These are phyloP conservation scores for Lithocarpus polystachyus DNA, from an alignment of 306 rosid genomes.

Conservation along the genomic window DNA sequence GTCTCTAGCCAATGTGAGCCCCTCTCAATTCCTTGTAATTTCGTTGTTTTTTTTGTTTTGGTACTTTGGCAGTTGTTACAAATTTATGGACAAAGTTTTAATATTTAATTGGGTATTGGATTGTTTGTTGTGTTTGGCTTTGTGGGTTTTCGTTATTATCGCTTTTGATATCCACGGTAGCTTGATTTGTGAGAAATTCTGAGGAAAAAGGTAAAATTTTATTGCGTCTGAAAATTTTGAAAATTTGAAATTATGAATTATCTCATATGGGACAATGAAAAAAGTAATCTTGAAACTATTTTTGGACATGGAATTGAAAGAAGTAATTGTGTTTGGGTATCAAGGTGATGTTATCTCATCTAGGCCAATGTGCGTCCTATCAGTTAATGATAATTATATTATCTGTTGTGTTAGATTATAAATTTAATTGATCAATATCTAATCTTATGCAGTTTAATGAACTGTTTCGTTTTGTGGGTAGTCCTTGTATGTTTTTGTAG, in stretches of 20 bases:
- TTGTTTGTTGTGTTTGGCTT: slow-evolving; percentile 6
- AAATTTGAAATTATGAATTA: background rate
- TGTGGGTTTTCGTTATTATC: background rate
- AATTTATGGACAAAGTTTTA: background rate
- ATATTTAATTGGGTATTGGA: background rate
- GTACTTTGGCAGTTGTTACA: background rate
- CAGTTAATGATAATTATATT: background rate
- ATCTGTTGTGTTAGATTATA: background rate
- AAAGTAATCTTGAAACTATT: background rate
- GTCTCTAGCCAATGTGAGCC: slow-evolving; percentile 86
- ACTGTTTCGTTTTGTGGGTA: background rate
- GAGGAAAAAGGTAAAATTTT: background rate
- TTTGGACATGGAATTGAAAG: background rate
- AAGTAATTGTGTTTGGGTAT: background rate
- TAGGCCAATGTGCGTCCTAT: background rate
- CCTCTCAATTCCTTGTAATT: background rate
- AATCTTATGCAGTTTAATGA: background rate
- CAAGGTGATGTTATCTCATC: background rate
- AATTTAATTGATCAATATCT: background rate
- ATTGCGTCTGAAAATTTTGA: background rate
- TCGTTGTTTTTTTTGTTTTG: background rate
- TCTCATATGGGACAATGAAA: background rate
- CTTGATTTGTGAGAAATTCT: background rate
- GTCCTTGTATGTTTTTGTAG: background rate
- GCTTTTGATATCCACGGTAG: background rate